Evolutionary conservation across 2,329 filamentous ascomycete genomes (phyloP), one percentile per base, ranked within the genome.

Genomic region (Claviceps fusiformis): DNA sequence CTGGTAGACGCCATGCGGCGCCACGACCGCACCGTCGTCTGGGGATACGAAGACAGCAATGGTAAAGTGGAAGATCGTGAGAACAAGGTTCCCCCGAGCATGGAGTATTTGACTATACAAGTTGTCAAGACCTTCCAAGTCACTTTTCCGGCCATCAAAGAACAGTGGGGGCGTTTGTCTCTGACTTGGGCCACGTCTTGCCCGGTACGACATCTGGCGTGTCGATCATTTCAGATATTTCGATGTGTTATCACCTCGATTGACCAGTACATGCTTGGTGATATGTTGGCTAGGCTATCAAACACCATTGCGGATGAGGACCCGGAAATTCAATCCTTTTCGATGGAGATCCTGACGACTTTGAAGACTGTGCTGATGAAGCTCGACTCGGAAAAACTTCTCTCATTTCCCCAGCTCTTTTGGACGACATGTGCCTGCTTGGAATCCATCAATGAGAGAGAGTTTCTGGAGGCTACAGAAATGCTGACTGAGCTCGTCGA

Each of bases 231-330:
- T 70, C 95, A 98, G 66, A 86, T 98, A 11, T 98, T 96, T 72
- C 81, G 93, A 37, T 97, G 92, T 66, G 91, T 97, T 54, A 80
- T 95, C 33, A 95, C 89, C 17, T 89, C 87, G 0, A 73, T 97
- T 27, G 92, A 98, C 65, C 90, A 95, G 61, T 78, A 84, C 56
- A 98, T 97, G 92, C 79, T 98, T 17, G 90, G 89, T 2, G 93
- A 98, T 64, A 98, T 98, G 90, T 81, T 98, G 27, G 91, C 88
- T 13, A 81, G 95, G 50, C 76, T 98, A 37, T 97, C 92, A 1
- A 98, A 97, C 68, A 98, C 93, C 0, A 93, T 98, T 63, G 91
- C 95, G 0, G 92, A 97, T 60, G 90, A 96, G 62, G 89, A 95
- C 64, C 81, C 84, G 0, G 92, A 97, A 70, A 95, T 96, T 54